phyloP scores from a whole-genome alignment of 208 protist species.

The Trypanosomatidae sp. region DNA sequence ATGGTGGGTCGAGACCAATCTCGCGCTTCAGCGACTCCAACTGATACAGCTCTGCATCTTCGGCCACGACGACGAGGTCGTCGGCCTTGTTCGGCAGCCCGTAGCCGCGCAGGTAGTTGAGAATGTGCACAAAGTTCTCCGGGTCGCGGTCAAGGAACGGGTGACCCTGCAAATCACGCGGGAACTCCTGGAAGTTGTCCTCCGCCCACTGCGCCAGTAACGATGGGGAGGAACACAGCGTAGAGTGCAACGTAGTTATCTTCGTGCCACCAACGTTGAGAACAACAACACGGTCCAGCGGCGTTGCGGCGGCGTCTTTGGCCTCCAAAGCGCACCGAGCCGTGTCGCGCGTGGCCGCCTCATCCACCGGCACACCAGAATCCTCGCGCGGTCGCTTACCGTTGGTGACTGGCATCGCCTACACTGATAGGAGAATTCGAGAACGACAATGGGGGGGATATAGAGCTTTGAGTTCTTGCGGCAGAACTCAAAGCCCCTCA shows the following conservation, averaged over 20 bases:
- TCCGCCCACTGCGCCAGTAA: constrained; percentile 59
- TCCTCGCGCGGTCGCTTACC: constrained; percentile 16
- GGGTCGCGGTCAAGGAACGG: constrained; percentile 88
- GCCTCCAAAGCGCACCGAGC: constrained; percentile 8
- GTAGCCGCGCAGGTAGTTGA: constrained; percentile 89
- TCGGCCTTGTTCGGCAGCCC: constrained; percentile 58
- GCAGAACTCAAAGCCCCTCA: constrained; percentile 14
- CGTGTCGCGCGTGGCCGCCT: constrained; percentile 9
- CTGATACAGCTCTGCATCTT: constrained; percentile 73
- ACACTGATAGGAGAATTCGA: not conserved
- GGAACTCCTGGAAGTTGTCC: constrained; percentile 62
- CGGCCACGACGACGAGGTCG: constrained; percentile 69
- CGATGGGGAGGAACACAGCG: constrained; percentile 64
- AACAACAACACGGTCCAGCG: constrained; percentile 34
- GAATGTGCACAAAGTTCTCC: constrained; percentile 67
- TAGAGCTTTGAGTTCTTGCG: not conserved
- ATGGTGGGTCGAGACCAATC: constrained; percentile 46
- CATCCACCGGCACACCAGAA: constrained; percentile 4
- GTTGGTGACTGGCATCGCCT: constrained; percentile 3
- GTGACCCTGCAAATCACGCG: constrained; percentile 68
- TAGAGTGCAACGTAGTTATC: constrained; percentile 72
- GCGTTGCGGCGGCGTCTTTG: constrained; percentile 8
- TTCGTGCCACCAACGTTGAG: constrained; percentile 78
- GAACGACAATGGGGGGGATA: not conserved
- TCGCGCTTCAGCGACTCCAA: constrained; percentile 52